phyloP scores from a whole-genome alignment of 352 stramenopile genomes.

The Phytopythium kandeliae region DNA sequence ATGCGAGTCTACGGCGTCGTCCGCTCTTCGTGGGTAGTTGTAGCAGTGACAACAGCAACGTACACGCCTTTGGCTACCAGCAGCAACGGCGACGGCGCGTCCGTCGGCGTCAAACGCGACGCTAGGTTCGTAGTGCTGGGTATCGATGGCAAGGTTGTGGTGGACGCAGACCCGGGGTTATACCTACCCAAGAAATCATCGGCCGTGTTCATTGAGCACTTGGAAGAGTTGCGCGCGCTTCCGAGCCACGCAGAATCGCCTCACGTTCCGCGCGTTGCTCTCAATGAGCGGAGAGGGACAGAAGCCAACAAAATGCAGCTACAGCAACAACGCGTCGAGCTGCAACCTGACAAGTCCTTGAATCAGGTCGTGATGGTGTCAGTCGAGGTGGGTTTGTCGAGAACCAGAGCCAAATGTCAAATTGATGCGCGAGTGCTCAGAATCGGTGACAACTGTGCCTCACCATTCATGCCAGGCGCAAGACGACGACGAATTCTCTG shows the following conservation, averaged over 20 bases:
- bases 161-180: constrained; percentile 20
- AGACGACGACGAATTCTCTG: constrained; percentile 27
- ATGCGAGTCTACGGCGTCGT: background rate
- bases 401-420: too few species aligned
- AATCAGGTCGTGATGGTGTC: background rate
- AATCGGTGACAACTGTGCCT: background rate
- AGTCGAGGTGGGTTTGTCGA: background rate
- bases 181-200: constrained; percentile 18
- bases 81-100: constrained; percentile 7
- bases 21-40: background rate
- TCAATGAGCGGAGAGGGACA: background rate
- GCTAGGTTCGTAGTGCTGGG: constrained; percentile 28
- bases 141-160: constrained; percentile 24
- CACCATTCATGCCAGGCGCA: background rate
- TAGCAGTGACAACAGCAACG: background rate
- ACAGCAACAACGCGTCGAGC: background rate
- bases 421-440: too few species aligned
- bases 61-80: constrained; percentile 5
- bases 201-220: background rate
- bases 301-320: too few species aligned
- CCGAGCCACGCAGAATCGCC: background rate
- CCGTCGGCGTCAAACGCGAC: constrained; percentile 10
- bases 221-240: background rate
- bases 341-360: background rate
- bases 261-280: background rate